These are phyloP conservation scores for Medicago lupulina DNA, from an alignment of 306 rosid species.

Conservation along the genomic window DNA sequence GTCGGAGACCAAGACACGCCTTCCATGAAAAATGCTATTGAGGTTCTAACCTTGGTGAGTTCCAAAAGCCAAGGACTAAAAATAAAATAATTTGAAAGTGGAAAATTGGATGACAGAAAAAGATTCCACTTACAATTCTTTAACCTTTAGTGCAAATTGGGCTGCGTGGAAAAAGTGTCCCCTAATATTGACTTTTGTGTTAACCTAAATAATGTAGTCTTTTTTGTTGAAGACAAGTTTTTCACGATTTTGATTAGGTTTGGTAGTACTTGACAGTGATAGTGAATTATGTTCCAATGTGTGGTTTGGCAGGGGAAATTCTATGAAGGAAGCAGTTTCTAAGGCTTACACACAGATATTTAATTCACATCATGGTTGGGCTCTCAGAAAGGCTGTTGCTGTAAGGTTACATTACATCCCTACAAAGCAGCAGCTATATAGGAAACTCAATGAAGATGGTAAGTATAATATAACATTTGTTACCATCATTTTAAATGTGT, in stretches of 20 bases:
- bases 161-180: not conserved
- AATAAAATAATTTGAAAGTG: not conserved
- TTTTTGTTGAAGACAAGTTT: not conserved
- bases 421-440: slow-evolving; percentile 36
- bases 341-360: slow-evolving; percentile 63
- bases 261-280: slow-evolving; percentile 12
- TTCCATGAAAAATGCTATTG: no score
- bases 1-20: no score
- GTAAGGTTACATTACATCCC: slow-evolving; percentile 46
- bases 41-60: not conserved
- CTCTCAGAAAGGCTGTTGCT: slow-evolving; percentile 75
- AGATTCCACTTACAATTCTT: not conserved
- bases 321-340: slow-evolving; percentile 68
- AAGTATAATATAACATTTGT: slow-evolving; percentile 41
- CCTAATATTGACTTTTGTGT: not conserved
- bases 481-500: not conserved
- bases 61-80: not conserved
- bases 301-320: slow-evolving; percentile 65
- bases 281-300: slow-evolving; percentile 16
- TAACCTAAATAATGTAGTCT: not conserved
- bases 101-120: slow-evolving; percentile 12
- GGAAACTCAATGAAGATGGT: slow-evolving; percentile 62
- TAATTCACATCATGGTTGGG: slow-evolving; percentile 80
- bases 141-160: not conserved
- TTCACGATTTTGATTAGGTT: not conserved